These are phyloP conservation scores for Ophiocordyceps camponoti-floridani DNA, from an alignment of 2,329 filamentous ascomycete genomes.

Conservation along the genomic window DNA sequence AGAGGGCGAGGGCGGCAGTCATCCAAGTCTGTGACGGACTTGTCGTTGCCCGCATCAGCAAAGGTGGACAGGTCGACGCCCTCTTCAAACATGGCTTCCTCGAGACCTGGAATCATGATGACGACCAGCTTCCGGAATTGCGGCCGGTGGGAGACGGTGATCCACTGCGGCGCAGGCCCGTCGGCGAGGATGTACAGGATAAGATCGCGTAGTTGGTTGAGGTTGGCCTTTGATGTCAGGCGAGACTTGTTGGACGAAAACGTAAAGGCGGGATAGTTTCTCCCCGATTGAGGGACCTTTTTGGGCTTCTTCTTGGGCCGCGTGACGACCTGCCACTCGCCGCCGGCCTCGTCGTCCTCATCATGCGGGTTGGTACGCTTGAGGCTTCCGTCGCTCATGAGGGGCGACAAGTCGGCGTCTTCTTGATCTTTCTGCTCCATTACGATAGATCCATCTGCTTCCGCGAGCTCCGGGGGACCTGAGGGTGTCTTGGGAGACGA, in stretches of 20 bases:
- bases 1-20: constrained; percentile 41
- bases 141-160: constrained; percentile 42
- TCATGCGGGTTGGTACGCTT: constrained; percentile 31
- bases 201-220: constrained; percentile 44
- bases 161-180: constrained; percentile 45
- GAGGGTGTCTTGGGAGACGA: neutral
- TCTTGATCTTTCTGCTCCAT: constrained; percentile 5
- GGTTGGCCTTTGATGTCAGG: constrained; percentile 42
- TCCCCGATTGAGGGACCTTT: constrained; percentile 37
- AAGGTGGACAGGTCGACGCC: constrained; percentile 29
- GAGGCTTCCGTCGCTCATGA: constrained; percentile 20
- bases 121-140: constrained; percentile 65
- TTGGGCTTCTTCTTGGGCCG: constrained; percentile 39
- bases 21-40: constrained; percentile 28
- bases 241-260: constrained; percentile 40
- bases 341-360: constrained; percentile 16
- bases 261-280: constrained; percentile 39
- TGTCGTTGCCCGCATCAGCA: constrained; percentile 12
- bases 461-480: neutral
- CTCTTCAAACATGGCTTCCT: constrained; percentile 73
- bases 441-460: neutral
- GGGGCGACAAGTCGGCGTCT: constrained; percentile 4
- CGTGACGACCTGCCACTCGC: constrained; percentile 37
- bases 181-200: constrained; percentile 51
- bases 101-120: constrained; percentile 81